A percentile compares a stretch with the other conserved stretches of the same genome.
These are phyloP conservation scores for Litsea cubeba DNA, from an alignment of 164 flowering plant genomes.

Conservation along the genomic window DNA sequence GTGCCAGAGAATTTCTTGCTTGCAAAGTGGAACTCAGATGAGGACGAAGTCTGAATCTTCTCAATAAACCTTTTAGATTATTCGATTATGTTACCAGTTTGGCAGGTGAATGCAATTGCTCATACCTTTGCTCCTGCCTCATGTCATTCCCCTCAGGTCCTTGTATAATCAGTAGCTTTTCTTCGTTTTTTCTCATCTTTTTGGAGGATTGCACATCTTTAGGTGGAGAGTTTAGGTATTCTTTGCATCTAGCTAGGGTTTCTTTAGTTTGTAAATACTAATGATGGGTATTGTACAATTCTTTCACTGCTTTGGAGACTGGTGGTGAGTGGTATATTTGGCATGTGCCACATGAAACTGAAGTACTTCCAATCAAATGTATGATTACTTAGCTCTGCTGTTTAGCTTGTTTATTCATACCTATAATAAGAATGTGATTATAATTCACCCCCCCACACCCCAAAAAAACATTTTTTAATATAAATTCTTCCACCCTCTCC, in stretches of 20 bases:
- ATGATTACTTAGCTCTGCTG: not conserved
- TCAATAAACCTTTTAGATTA: slow-evolving; percentile 3
- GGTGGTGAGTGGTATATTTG: not conserved
- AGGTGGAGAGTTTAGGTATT: not conserved
- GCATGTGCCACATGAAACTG: not conserved
- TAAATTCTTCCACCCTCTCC: not conserved
- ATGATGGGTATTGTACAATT: not conserved
- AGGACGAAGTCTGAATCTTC: slow-evolving; percentile 3
- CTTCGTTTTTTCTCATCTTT: not conserved
- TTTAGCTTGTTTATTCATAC: not conserved
- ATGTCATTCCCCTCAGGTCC: slow-evolving; percentile 4
- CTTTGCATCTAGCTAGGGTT: not conserved
- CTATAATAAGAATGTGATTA: not conserved
- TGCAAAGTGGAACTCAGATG: not conserved
- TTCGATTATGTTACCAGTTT: not conserved
- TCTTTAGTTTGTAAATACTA: not conserved
- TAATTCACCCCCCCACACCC: no score
- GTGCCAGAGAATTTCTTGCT: slow-evolving; percentile 34
- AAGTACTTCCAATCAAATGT: not conserved
- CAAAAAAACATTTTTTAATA: not conserved
- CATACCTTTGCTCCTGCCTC: not conserved
- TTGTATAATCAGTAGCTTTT: not conserved
- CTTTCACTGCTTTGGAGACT: not conserved
- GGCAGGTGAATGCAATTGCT: not conserved
- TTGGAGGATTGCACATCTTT: not conserved